Evolutionary conservation across 768 basidiomycete species (phyloP), one percentile per base, ranked within the genome.

Genomic region (Auriscalpium orientale): DNA sequence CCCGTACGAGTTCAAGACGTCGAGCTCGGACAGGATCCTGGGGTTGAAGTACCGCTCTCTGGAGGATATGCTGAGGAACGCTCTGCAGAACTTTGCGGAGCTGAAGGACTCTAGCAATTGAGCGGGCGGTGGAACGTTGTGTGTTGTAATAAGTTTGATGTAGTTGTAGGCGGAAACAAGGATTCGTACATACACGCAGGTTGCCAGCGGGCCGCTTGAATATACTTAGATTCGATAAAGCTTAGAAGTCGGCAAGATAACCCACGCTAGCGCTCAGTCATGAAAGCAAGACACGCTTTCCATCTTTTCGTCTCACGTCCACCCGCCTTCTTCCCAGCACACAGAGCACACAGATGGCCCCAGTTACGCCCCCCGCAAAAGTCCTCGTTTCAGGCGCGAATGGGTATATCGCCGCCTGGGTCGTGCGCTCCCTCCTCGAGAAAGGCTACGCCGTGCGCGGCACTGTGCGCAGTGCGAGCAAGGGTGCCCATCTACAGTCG

Each of bases 391-490:
- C 57, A 21, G 56, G 56, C 22, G 56, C 58, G 11, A 50, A 54
- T 34, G 50, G 56, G 8, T 57, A 43, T 38, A 64, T 67, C 49
- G 67, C 63, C 37, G 49, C 56, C 7, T 72, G 71, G 67, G 63
- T 73, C 44, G 65, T 69, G 16, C 59, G 66, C n/a, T 35, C 45
- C 10, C 64, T 75, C 16, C 67, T 78, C 36, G 67, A 73, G 43
- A 55, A 62, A 7, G 78, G 78, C 1, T 77, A 70, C 64, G n/a
- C 57, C 45, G 68, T 71, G n/a, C 69, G 74, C 18, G 75, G 77
- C 2, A 78, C 78, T 1, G 76, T 79, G 9, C 72, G 80, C 35
- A 70, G 70, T 3, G 55, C 56, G 9, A 62, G 62, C n/a, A 80
- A 80, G 67, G 78, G 72, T 12, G 66, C 70, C 12, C 74, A 76